Percentiles rank a stretch among this genome's conserved stretches.
Conservation (phyloP, 1,139 yeast genomes). For the Diutina ranongensis region DNA sequence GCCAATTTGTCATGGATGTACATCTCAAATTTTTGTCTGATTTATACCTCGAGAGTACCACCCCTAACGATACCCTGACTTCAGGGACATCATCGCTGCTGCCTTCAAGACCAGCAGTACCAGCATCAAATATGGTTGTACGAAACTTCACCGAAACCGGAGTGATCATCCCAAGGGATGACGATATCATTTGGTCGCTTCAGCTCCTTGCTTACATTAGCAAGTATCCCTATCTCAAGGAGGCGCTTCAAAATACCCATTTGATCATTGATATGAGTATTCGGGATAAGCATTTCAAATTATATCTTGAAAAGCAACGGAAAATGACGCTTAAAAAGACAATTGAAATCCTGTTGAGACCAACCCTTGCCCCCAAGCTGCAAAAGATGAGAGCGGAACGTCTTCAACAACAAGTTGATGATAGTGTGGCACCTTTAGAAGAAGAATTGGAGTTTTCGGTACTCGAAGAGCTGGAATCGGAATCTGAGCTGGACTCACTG, state of each 20-base stretch:
- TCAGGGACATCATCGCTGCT: neutral
- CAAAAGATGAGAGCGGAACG: conserved; percentile 13
- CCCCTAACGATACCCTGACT: conserved; percentile 10
- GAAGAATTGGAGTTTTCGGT: conserved; percentile 4
- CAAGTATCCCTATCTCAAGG: conserved; percentile 74
- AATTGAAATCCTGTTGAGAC: conserved; percentile 19
- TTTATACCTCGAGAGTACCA: conserved; percentile 23
- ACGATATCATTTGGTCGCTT: conserved; percentile 88
- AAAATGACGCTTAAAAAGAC: conserved; percentile 23
- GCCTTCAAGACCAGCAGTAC: neutral
- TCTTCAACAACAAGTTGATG: neutral
- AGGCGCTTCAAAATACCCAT: conserved; percentile 62
- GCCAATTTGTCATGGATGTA: conserved; percentile 34
- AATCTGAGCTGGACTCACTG: conserved; percentile 5
- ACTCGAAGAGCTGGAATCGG: conserved; percentile 3
- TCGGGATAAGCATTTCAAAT: conserved; percentile 30
- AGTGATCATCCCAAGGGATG: conserved; percentile 75
- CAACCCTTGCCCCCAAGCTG: conserved; percentile 27
- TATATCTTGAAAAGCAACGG: conserved; percentile 28
- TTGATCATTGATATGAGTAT: conserved; percentile 44
- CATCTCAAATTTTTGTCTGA: conserved; percentile 31
- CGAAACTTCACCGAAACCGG: conserved; percentile 62
- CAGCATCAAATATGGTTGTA: conserved; percentile 31
- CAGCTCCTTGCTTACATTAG: conserved; percentile 89
- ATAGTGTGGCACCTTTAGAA: neutral